Conservation (phyloP, 768 basidiomycete species). For the Calvatia gigantea region DNA sequence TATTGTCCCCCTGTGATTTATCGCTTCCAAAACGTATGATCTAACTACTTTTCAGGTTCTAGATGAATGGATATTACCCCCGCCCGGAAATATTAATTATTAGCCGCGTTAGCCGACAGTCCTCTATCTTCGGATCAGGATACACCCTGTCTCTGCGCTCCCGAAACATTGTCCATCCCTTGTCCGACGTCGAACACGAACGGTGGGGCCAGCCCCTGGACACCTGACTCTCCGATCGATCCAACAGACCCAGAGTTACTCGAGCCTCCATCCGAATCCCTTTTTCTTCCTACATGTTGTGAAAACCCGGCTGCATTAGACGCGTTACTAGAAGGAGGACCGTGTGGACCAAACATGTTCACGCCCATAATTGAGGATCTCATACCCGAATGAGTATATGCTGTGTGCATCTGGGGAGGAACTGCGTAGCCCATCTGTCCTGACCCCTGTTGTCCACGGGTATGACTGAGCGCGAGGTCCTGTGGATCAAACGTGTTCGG, state of each 20-base stretch:
- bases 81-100: too few species aligned
- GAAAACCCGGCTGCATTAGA: background rate
- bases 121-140: too few species aligned
- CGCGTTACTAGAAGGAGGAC: background rate
- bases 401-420: background rate
- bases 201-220: background rate
- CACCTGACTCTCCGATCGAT: background rate
- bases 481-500: background rate
- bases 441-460: background rate
- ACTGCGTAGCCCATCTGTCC: background rate
- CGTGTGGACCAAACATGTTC: background rate
- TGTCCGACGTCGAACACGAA: background rate
- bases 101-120: too few species aligned
- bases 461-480: background rate
- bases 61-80: too few species aligned
- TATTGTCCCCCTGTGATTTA: background rate
- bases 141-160: background rate
- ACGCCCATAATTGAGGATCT: background rate
- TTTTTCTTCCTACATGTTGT: background rate
- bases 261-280: conserved; percentile 3
- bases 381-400: background rate
- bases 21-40: too few species aligned
- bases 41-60: too few species aligned
- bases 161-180: background rate
- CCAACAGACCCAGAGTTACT: conserved; percentile 2